These are phyloP conservation scores for Verticillium isaacii DNA, from an alignment of 2,329 filamentous ascomycete genomes.

Conservation along the genomic window DNA sequence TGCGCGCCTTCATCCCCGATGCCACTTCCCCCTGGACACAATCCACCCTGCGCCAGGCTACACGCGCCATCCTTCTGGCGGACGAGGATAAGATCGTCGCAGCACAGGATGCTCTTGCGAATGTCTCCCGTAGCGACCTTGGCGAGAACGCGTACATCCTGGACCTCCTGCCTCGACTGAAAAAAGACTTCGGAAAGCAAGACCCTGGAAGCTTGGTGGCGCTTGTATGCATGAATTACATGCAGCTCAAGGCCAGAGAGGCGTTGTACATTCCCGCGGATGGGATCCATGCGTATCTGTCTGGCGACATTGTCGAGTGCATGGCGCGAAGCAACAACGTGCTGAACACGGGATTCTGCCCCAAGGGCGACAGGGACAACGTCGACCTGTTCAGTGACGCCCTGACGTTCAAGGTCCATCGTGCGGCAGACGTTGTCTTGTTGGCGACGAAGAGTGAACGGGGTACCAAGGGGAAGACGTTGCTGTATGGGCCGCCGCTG, in stretches of 20 bases:
- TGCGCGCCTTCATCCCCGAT: conserved; percentile 48
- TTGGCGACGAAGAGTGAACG: conserved; percentile 25
- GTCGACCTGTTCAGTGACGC: conserved; percentile 59
- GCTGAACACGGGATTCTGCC: conserved; percentile 70
- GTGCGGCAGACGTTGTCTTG: conserved; percentile 50
- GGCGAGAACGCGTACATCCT: conserved; percentile 52
- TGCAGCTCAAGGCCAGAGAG: conserved; percentile 60
- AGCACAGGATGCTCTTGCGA: conserved; percentile 46
- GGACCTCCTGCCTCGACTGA: conserved; percentile 59
- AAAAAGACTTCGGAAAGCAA: conserved; percentile 55
- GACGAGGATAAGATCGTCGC: conserved; percentile 46
- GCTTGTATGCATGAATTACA: conserved; percentile 69
- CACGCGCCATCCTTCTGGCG: conserved; percentile 48
- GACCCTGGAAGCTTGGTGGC: conserved; percentile 68
- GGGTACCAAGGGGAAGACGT: conserved; percentile 55
- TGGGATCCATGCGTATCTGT: conserved; percentile 69
- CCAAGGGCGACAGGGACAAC: conserved; percentile 57
- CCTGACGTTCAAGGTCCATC: conserved; percentile 61
- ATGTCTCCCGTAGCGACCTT: conserved; percentile 42
- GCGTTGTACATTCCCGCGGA: conserved; percentile 68
- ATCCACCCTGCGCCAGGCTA: conserved; percentile 51
- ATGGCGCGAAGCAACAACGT: conserved; percentile 76
- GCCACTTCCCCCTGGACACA: conserved; percentile 45
- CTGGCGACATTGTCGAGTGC: conserved; percentile 72
- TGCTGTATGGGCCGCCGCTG: conserved; percentile 61